Evolutionary conservation across 2,329 filamentous ascomycete genomes (phyloP).

Genomic region (Aspergillus sp.): DNA sequence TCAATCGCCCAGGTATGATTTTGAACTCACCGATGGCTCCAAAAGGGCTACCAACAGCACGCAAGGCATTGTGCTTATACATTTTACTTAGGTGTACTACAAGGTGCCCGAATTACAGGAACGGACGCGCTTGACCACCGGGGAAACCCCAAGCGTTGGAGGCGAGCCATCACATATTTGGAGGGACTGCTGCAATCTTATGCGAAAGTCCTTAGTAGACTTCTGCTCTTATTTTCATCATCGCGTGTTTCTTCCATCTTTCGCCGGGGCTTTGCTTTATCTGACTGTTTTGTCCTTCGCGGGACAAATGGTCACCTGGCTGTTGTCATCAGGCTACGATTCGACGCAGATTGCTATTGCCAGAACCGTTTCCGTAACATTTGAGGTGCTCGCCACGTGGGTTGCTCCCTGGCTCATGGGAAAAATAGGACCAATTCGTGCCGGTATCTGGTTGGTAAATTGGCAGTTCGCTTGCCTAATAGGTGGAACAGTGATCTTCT

Average conservation of each 20-base stretch:
- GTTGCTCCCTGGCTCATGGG: conserved; percentile 38
- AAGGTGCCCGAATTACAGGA: too few relatives aligned
- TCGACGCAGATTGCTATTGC: conserved; percentile 6
- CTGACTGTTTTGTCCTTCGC: conserved; percentile 44
- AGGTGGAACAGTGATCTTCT: conserved; percentile 34
- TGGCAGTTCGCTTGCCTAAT: conserved; percentile 50
- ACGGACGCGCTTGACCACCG: too few relatives aligned
- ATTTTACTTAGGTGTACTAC: too few relatives aligned
- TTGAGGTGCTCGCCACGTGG: conserved; percentile 41
- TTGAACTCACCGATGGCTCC: too few relatives aligned
- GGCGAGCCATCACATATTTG: too few relatives aligned
- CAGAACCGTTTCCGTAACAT: conserved; percentile 32
- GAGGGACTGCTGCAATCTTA: too few relatives aligned
- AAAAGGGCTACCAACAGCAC: too few relatives aligned
- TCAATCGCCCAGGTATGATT: conserved; percentile 23
- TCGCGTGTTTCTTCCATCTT: conserved; percentile 29
- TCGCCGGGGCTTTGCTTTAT: conserved; percentile 40
- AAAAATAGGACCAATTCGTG: conserved; percentile 41
- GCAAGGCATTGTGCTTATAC: too few relatives aligned
- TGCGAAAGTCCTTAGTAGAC: conserved; percentile 1
- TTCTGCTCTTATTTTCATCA: conserved; percentile 6
- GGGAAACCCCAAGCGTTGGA: too few relatives aligned
- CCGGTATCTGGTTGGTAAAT: conserved; percentile 56
- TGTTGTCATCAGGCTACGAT: conserved; percentile 35
- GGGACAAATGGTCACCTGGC: conserved; percentile 44